Evolutionary conservation across 768 basidiomycete genomes (phyloP), one percentile per base, ranked within the genome.

Genomic region (Tylopilus subfusipes): DNA sequence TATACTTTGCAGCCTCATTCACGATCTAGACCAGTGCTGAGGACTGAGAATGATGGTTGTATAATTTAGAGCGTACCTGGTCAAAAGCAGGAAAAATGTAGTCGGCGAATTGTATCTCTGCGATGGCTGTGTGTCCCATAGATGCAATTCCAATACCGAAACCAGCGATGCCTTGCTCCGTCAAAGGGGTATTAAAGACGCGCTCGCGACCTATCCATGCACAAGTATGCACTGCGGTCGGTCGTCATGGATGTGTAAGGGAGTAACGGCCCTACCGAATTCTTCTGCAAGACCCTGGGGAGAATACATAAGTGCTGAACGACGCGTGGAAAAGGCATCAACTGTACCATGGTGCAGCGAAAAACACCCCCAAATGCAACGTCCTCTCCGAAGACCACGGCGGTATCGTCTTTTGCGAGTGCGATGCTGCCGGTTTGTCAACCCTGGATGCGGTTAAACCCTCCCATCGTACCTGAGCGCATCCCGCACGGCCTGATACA

Each of bases 11-110:
- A 2, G 93, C 94, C 74, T 98, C 94, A 59, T 96, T 97, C 38
- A 97, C 93, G 21, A 97, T 77, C 88, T 94, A 51, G 10, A 34
- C 45, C n/a, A 29, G 22, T 36, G 42, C 2, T 54, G 43, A 55
- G 36, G 24, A 47, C 12, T 29, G n/a, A 19, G 25, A 44, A 29
- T 7, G 19, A n/a, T 25, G 29, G n/a, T 40, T n/a, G 52, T 11
- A 53, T 40, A 14, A 14, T 25, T 44, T 9, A 13, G n/a, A 14
- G 56, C 71, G 40, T 48, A 88, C 90, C 79, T 95, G 93, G 66
- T 97, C 94, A 65, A 98, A 98, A 0, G 94, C 94, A 12, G 94
- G 94, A 66, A 78, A 95, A 56, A 96, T 95, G 67, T 96, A 93
- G 65, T 93, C 90, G 3, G 86, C 82, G 55, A 93, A 93, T 65